Evolutionary conservation across 2,329 filamentous ascomycete species (phyloP).

Genomic region (Metarhizium anisopliae): DNA sequence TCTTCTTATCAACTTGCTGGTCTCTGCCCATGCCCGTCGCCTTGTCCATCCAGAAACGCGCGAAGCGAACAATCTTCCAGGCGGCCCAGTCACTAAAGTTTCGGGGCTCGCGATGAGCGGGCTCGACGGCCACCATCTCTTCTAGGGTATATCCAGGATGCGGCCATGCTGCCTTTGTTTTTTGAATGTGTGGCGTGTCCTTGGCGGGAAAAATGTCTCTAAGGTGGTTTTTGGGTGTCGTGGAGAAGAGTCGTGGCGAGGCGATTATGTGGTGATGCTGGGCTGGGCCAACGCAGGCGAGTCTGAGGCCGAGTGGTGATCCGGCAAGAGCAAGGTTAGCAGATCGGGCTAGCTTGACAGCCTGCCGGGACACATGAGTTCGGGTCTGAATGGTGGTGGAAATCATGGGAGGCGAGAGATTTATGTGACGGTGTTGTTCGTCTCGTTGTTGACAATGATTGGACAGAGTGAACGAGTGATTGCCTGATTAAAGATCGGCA

Average conservation of each 20-base stretch:
- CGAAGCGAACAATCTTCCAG: conserved; percentile 63
- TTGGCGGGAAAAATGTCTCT: conserved; percentile 55
- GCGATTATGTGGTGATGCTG: neutral
- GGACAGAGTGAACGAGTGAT: neutral
- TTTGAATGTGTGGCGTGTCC: conserved; percentile 51
- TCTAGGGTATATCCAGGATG: conserved; percentile 67
- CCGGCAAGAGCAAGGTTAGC: conserved; percentile 3
- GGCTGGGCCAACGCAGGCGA: conserved; percentile 9
- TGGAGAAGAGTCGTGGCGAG: conserved; percentile 36
- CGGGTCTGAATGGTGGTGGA: conserved; percentile 16
- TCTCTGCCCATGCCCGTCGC: conserved; percentile 66
- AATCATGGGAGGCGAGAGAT: conserved; percentile 14
- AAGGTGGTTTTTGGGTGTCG: conserved; percentile 35
- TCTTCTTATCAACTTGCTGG: conserved; percentile 54
- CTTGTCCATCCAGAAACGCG: conserved; percentile 73
- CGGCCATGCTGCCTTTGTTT: conserved; percentile 58
- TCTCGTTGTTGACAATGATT: neutral
- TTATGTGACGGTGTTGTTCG: neutral
- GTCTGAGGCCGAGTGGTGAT: conserved; percentile 7
- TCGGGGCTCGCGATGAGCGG: conserved; percentile 68
- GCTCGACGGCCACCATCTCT: conserved; percentile 65
- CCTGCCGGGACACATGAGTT: conserved; percentile 13
- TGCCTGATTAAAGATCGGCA: no score
- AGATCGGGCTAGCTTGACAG: conserved; percentile 13
- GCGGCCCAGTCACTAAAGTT: conserved; percentile 72